Conservation (phyloP, 441 rosid species). For the Pelargonium australe region DNA sequence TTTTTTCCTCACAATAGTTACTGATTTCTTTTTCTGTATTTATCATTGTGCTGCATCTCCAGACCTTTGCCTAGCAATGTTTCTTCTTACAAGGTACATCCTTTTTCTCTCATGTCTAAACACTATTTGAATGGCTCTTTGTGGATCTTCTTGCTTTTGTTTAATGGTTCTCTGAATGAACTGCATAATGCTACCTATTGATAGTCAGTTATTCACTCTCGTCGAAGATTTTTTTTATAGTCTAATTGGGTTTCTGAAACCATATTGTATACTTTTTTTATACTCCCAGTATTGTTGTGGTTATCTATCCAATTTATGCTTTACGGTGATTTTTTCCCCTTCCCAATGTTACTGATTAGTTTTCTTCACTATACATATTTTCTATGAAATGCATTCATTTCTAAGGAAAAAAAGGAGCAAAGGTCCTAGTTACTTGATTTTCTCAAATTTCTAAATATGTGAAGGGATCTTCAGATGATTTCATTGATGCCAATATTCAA, state of each 20-base stretch:
- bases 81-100: constrained; percentile 81
- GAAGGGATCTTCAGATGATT: constrained; percentile 96
- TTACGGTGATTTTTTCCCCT: neutral
- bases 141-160: constrained; percentile 5
- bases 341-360: neutral
- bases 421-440: constrained; percentile 16
- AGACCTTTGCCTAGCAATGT: constrained; percentile 85
- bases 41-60: constrained; percentile 22
- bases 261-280: neutral
- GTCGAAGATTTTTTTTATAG: neutral
- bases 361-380: neutral
- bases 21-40: constrained; percentile 13
- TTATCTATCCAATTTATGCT: neutral
- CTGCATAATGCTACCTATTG: neutral
- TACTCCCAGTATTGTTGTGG: neutral
- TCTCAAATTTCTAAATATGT: constrained; percentile 40
- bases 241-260: neutral
- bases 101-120: constrained; percentile 14
- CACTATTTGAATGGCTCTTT: constrained; percentile 8
- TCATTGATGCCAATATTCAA: constrained; percentile 90
- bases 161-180: neutral
- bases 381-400: neutral
- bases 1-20: neutral
- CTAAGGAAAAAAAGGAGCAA: neutral
- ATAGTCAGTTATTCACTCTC: neutral